Conservation (phyloP, 2,329 filamentous ascomycete genomes). For the Diaporthe longicolla region DNA sequence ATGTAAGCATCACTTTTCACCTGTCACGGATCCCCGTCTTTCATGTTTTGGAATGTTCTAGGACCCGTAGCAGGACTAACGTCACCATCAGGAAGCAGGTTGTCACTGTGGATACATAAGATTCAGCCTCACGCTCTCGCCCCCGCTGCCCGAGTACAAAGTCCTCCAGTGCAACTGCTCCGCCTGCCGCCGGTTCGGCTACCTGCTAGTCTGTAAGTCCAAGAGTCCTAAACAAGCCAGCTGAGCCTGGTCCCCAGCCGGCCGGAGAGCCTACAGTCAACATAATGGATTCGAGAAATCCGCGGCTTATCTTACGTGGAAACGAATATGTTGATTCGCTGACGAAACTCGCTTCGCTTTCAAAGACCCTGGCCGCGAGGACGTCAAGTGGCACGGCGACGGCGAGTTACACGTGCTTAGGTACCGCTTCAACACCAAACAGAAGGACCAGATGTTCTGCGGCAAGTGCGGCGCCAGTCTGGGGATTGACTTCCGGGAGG, state of each 20-base stretch:
- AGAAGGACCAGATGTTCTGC: slow-evolving; percentile 65
- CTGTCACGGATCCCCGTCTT: background rate
- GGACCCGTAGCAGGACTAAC: background rate
- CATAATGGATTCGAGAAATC: background rate
- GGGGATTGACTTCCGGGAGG: slow-evolving; percentile 60
- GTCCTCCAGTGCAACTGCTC: slow-evolving; percentile 68
- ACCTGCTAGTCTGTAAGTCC: slow-evolving; percentile 63
- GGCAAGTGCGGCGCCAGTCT: slow-evolving; percentile 62
- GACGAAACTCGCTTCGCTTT: too few species aligned
- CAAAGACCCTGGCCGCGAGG: slow-evolving; percentile 55
- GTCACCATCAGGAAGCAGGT: slow-evolving; percentile 51
- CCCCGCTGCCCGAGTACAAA: slow-evolving; percentile 60
- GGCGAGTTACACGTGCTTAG: slow-evolving; percentile 52
- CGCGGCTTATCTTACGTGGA: background rate
- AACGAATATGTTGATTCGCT: background rate
- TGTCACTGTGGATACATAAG: slow-evolving; percentile 68
- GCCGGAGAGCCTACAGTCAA: background rate
- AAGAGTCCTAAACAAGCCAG: background rate
- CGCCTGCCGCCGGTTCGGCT: slow-evolving; percentile 65
- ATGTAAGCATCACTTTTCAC: slow-evolving; percentile 47
- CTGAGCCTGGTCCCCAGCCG: background rate
- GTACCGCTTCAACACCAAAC: slow-evolving; percentile 64
- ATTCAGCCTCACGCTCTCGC: slow-evolving; percentile 63
- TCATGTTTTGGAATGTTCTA: background rate
- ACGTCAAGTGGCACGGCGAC: slow-evolving; percentile 60